Evolutionary conservation across 768 basidiomycete genomes (phyloP).

Genomic region (Panaeolus cyanescens): DNA sequence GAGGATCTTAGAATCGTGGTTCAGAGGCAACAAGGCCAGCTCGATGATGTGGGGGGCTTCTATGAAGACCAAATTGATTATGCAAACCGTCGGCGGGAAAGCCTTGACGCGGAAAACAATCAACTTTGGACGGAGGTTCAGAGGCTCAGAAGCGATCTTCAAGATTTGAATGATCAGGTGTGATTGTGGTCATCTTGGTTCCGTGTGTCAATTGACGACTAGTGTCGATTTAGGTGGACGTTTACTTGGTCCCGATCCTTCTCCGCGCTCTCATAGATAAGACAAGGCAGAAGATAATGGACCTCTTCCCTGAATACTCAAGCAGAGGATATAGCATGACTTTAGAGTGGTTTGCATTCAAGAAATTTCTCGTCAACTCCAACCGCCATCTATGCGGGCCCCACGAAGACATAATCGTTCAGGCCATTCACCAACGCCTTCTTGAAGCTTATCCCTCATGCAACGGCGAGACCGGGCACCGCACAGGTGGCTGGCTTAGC

Average conservation of each 20-base stretch:
- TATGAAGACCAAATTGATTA: background rate
- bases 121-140: background rate
- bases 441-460: background rate
- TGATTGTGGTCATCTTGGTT: too few species aligned
- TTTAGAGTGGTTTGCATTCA: background rate
- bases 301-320: background rate
- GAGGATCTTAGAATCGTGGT: background rate
- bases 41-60: background rate
- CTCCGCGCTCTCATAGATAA: background rate
- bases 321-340: too few species aligned
- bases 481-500: too few species aligned
- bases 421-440: background rate
- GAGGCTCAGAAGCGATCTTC: background rate
- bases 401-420: background rate
- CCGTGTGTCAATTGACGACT: too few species aligned
- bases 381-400: background rate
- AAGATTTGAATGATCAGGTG: background rate
- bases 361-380: background rate
- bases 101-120: background rate
- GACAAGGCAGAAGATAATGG: background rate
- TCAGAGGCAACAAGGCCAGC: background rate
- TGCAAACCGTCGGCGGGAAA: background rate
- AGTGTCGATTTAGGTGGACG: background rate
- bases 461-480: background rate
- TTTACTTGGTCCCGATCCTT: background rate